Base-by-base conservation (phyloP, 352 stramenopile genomes). In the Thalassiosira sp. region DNA sequence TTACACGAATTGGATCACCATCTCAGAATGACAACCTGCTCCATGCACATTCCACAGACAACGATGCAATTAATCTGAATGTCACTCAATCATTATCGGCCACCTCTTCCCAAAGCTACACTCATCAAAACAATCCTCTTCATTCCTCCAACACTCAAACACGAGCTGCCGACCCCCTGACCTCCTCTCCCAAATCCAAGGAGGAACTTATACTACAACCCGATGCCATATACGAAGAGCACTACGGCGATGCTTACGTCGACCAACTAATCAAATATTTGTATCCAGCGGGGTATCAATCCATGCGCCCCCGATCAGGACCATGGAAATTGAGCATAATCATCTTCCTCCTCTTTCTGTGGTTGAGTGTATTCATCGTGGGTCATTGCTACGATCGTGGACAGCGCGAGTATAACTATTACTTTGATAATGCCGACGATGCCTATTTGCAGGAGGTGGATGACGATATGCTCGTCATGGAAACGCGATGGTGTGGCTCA, bases 271-370 rank as follows among this genome's bases (percentile, higher is more conserved):
- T 89, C 24, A 82, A 79, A 59, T 92, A 92, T 45, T 62, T 92
- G 20, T 92, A 92, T 61, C 87, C 87, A 0, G 62, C 57, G 1
- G 87, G 87, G 31, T 92, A 92, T 83, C 82, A 89, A 80, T 87
- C 76, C 10, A 90, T 92, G 87, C 75, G 87, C 43, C 87, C 87
- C 6, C 53, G 87, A 11, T 80, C 79, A 28, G 69, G 79, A 28
- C 87, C 87, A 20, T 92, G 87, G 87, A 86, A 84, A 74, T 59
- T 92, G 0, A 85, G 68, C 56, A 84, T 91, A 53, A 63, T 86
- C 33, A 73, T 92, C 13, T 89, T 68, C 59, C 6, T 86, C 5
- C 35, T 86, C 6, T 91, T 92, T 49, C 77, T 82, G 2, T 91
- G 84, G 82, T 42, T 92, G 1, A 79, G 49, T 22, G 69, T 92